Evolutionary conservation across 805 yeast genomes (phyloP), one percentile per base, ranked within the genome.

Genomic region (Candida silvatica): DNA sequence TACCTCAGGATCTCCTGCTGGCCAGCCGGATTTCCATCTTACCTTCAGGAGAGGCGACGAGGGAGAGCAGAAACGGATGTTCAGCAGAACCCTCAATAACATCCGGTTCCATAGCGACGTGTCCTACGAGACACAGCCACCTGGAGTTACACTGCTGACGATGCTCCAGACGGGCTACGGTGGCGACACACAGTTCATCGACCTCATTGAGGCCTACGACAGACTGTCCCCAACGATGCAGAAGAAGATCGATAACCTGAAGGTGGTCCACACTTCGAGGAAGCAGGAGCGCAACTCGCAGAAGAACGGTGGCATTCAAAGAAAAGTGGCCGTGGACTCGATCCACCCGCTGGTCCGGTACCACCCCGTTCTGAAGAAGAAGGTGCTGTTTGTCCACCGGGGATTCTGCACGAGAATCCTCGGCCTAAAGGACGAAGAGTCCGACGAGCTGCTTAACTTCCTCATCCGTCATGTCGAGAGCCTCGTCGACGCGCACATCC

Each of bases 181-280:
- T 36, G 92, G 92, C 41, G 92, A 82, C 54, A 82, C 92, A n/a
- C 61, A 80, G 31, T 82, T 79, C 51, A 71, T 83, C n/a, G 84
- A 80, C 49, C 65, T 76, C 18, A 64, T 66, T 25, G 86, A 79
- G 52, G 86, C 85, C 8, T 82, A 77, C 56, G 70, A 77, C 39
- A 62, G 88, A 48, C 64, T 82, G 35, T 80, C 88, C 1, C 80
- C 82, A 17, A 69, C 62, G 20, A 70, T 80, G 62, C 67, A 76
- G 51, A 59, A 72, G 47, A 59, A 77, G 43, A 54, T 81, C 29
- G 63, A 65, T 15, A 80, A 80, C 0, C 66, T 82, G 47, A 71
- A 75, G 46, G 88, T 77, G 3, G 61, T 75, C 29, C 88, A 83
- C 60, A 69, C 86, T 9, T 79, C 84, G 2, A 70, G 62, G 35